Base-by-base conservation (phyloP, 257 asterid genomes). In the Nicotiana paniculata region DNA sequence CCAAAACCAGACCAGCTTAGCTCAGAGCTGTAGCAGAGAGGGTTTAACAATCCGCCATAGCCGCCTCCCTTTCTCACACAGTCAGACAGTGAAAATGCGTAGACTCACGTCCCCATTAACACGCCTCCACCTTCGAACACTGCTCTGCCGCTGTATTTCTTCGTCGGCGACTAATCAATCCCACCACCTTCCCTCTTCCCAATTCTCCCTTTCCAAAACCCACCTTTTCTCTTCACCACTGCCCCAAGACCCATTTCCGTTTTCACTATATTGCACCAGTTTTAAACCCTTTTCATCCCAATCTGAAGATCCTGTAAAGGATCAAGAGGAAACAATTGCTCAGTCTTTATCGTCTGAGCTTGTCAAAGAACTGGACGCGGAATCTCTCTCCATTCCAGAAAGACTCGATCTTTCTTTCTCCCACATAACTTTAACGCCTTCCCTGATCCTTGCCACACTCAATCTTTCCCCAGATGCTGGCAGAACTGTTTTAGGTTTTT, bases 331-430 rank as follows among this genome's bases (percentile, higher is more conserved):
- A 55, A 64, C 83, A 64, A 6, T 51, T 13, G 90, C 90, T 6
- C 81, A 84, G n/a, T 35, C 85, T 39, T 76, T 96, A 43, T 92
- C 98, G 5, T 32, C 51, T 1, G 98, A 92, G 93, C 92, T 92
- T 74, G 88, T 78, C 33, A 91, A 90, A 79, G 84, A 82, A 83
- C 91, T 92, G 43, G 89, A 90, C 74, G 85, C 81, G 1, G 97
- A 96, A 46, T 86, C 96, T 17, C 91, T 96, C 67, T 86, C 95
- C 80, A 77, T 96, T 53, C 85, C 89, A 0, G 86, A 93, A 88
- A 88, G 97, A 33, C 91, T 96, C 84, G 93, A 96, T 67, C 95
- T 94, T 81, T 92, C 96, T 5, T 94, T 91, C 89, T 90, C 97
- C 13, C 98, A 96, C 82, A 68, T 94, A 37, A 75, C 67, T 21